Conservation (phyloP, 2,329 filamentous ascomycete species). For the Colletotrichum eleusines region DNA sequence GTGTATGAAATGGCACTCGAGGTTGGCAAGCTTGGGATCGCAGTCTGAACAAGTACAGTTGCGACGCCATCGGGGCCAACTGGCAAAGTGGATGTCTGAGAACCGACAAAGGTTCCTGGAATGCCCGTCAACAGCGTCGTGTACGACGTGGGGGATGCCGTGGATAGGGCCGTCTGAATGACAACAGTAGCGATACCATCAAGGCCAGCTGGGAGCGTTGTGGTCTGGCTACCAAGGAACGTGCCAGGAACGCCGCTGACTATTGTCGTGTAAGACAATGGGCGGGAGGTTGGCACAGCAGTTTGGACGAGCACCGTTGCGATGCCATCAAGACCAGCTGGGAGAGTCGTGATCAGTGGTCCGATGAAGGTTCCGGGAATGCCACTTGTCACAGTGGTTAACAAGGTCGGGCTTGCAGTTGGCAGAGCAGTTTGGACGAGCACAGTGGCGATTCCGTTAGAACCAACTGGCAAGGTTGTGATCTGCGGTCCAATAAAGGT, state of each 20-base stretch:
- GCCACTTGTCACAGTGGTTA: conserved; percentile 1
- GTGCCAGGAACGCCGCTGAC: conserved; percentile 15
- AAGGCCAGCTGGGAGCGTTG: conserved; percentile 9
- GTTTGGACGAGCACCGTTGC: conserved; percentile 19
- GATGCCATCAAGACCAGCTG: neutral
- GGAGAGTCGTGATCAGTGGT: neutral
- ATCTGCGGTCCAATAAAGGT: too few relatives aligned
- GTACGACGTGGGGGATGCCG: neutral
- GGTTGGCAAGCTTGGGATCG: neutral
- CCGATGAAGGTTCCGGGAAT: neutral
- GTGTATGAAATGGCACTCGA: neutral
- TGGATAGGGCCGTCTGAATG: neutral
- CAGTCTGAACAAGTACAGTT: neutral
- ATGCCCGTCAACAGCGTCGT: conserved; percentile 14
- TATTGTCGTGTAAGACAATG: neutral
- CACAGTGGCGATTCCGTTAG: too few relatives aligned
- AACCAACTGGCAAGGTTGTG: too few relatives aligned
- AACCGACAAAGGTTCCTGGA: neutral
- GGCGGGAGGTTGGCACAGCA: neutral
- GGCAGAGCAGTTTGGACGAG: too few relatives aligned
- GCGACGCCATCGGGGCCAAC: neutral
- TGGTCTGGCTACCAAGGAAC: conserved; percentile 1
- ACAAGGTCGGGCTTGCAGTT: neutral
- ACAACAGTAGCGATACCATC: conserved; percentile 26
- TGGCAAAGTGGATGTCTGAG: neutral